Evolutionary conservation across 2,329 filamentous ascomycete genomes (phyloP), one percentile per base, ranked within the genome.

Genomic region (Trichoderma citrinoviride): DNA sequence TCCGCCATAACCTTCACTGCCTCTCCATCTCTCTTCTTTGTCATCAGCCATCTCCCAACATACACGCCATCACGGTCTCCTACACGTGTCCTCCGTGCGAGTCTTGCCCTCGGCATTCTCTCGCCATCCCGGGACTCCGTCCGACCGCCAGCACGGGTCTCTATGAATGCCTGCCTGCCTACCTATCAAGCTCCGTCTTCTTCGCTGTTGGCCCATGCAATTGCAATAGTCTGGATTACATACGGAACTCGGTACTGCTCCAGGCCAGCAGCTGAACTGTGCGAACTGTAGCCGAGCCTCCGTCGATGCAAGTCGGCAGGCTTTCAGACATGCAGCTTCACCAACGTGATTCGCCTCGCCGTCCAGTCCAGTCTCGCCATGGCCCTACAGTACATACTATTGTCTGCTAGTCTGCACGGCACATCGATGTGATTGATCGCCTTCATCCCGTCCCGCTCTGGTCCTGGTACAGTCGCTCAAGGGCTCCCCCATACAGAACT

Each of bases 281-380:
- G 61, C 33, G 33, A 57, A 29, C n/a, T 37, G 25, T 62, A 53
- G 40, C 60, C 60, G 60, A 54, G 49, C 33, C 46, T 33, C 44
- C 44, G 50, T 27, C 44, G 43, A 44, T 52, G 61, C 61, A 52
- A 46, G 46, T 46, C 10, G 21, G 44, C 44, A 61, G 53, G 61
- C 43, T 50, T 57, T 21, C 61, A 57, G 33, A 33, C 61, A 64
- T 64, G 61, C 61, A 64, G 53, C 61, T 64, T 54, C 37, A 25
- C 37, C 43, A 64, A 64, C 61, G 46, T 64, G 61, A 64, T 64
- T 60, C 61, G 61, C 53, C 43, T 57, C 53, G 21, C 27, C 46
- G 5, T 56, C 33, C 33, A 25, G 19, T 37, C 60, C 46, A 19
- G 19, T 37, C 60, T 62, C 49, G 33, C 60, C 40, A 54, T 23